Evolutionary conservation across 768 basidiomycete species (phyloP).

Genomic region (Lactarius sp.): DNA sequence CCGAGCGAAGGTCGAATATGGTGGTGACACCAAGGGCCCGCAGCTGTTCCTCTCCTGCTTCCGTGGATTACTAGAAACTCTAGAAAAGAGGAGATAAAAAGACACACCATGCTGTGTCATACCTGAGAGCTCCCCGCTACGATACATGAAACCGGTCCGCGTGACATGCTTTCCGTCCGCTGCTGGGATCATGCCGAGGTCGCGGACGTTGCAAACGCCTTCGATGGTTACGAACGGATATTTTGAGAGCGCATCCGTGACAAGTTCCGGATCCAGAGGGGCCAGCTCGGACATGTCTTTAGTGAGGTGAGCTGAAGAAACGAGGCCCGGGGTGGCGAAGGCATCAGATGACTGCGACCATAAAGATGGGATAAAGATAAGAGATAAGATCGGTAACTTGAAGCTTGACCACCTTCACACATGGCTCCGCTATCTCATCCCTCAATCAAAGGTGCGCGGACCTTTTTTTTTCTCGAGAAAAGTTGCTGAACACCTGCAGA

Average conservation of each 20-base stretch:
- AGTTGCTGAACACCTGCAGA: conserved; percentile 39
- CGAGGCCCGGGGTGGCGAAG: too few relatives aligned
- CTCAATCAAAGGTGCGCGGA: conserved; percentile 33
- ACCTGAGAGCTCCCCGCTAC: conserved; percentile 67
- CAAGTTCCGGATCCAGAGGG: conserved; percentile 61
- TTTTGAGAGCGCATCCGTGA: conserved; percentile 56
- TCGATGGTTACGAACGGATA: conserved; percentile 65
- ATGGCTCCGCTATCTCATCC: conserved; percentile 39
- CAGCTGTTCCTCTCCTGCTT: conserved; percentile 52
- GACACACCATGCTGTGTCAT: conserved; percentile 61
- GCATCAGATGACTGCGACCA: too few relatives aligned
- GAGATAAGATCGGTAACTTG: background rate
- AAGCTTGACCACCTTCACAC: background rate
- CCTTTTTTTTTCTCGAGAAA: background rate
- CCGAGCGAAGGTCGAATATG: conserved; percentile 75
- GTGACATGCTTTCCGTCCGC: conserved; percentile 44
- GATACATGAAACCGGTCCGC: conserved; percentile 53
- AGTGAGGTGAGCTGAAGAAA: background rate
- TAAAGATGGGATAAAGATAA: background rate
- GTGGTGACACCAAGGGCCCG: conserved; percentile 57
- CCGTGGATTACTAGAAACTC: background rate
- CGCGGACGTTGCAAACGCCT: conserved; percentile 74
- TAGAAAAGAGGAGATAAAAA: conserved; percentile 5
- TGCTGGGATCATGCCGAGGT: conserved; percentile 61
- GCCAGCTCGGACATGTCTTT: conserved; percentile 39